These are phyloP conservation scores for Chrysoporthe puriensis DNA, from an alignment of 2,329 filamentous ascomycete genomes.

Conservation along the genomic window DNA sequence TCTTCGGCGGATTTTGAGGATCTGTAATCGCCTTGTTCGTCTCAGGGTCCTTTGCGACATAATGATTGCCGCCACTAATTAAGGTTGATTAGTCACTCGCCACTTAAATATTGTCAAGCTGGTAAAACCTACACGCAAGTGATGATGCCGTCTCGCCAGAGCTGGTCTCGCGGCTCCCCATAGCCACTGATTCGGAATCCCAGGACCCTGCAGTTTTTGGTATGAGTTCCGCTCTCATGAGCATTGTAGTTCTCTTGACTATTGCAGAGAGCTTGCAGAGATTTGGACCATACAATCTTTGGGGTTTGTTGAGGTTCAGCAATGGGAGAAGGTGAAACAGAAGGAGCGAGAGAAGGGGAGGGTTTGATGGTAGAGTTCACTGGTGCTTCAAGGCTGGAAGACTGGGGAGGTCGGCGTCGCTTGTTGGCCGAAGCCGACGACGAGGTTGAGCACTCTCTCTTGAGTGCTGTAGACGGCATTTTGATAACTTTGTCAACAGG, in stretches of 20 bases:
- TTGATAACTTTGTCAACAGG: neutral
- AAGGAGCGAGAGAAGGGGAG: neutral
- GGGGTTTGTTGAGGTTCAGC: too few species aligned
- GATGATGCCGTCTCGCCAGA: constrained; percentile 66
- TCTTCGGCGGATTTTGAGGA: neutral
- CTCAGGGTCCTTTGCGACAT: neutral
- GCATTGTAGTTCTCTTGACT: constrained; percentile 64
- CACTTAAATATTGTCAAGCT: neutral
- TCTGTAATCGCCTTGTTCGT: neutral
- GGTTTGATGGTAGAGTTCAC: neutral
- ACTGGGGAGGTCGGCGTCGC: neutral
- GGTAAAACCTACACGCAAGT: constrained; percentile 57
- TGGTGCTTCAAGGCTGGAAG: neutral
- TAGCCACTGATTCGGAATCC: constrained; percentile 64
- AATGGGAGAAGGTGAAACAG: neutral
- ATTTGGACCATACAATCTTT: constrained; percentile 51
- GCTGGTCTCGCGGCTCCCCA: constrained; percentile 57
- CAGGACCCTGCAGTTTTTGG: constrained; percentile 49
- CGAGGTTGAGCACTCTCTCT: neutral
- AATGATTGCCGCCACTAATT: constrained; percentile 8
- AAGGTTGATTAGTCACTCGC: neutral
- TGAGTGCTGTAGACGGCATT: neutral
- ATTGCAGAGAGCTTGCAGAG: constrained; percentile 65
- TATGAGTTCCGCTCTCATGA: constrained; percentile 64
- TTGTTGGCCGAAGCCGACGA: neutral